A percentile compares a stretch with the other conserved stretches of the same genome.
phyloP scores from a whole-genome alignment of 2,329 filamentous ascomycete genomes.

The Fusarium fracticaudum region DNA sequence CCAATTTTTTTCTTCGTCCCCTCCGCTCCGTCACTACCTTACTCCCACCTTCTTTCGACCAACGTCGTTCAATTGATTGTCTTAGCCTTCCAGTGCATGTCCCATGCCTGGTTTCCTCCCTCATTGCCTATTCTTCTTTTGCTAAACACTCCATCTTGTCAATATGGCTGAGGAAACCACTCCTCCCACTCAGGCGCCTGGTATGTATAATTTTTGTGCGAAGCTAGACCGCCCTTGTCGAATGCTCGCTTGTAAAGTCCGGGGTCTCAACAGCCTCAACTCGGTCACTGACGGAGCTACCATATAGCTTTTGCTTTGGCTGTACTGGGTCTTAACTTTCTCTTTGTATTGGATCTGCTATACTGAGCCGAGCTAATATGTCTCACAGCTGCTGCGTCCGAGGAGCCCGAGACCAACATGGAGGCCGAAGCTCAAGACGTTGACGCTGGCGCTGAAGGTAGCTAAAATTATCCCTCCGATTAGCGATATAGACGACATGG shows the following conservation, averaged over 20 bases:
- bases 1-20: slow-evolving; percentile 44
- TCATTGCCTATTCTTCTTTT: slow-evolving; percentile 27
- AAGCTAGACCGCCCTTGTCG: slow-evolving; percentile 34
- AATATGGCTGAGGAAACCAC: slow-evolving; percentile 48
- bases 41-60: slow-evolving; percentile 33
- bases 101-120: slow-evolving; percentile 41
- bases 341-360: not conserved
- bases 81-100: slow-evolving; percentile 38
- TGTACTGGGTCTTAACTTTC: not conserved
- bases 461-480: slow-evolving; percentile 1
- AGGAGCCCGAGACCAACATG: slow-evolving; percentile 41
- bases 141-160: slow-evolving; percentile 30
- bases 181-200: slow-evolving; percentile 42
- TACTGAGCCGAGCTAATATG: slow-evolving; percentile 11
- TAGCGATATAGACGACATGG: slow-evolving; percentile 7
- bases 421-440: slow-evolving; percentile 40
- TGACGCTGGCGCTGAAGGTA: slow-evolving; percentile 49
- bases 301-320: not conserved
- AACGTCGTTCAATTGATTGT: slow-evolving; percentile 40
- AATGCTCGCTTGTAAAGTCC: slow-evolving; percentile 24
- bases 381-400: slow-evolving; percentile 31
- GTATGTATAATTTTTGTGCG: slow-evolving; percentile 36
- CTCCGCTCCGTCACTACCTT: slow-evolving; percentile 37
- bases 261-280: slow-evolving; percentile 11
- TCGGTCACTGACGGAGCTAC: slow-evolving; percentile 10